Evolutionary conservation across 73 alveolate genomes (phyloP), one percentile per base, ranked within the genome.

Genomic region (Stentor roeselii): DNA sequence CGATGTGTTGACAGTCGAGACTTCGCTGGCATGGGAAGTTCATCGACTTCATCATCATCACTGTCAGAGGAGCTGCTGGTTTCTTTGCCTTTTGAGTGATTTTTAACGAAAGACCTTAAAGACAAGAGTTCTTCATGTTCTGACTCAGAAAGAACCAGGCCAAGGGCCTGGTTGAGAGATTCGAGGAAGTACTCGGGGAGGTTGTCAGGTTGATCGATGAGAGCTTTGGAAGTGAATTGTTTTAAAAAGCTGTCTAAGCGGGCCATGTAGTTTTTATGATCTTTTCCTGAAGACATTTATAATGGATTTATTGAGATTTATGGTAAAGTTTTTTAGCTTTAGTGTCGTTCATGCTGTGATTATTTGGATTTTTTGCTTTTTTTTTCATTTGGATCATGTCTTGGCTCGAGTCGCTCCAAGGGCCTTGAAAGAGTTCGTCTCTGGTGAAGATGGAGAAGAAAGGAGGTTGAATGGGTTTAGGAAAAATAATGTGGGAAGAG

Each of bases 41-140:
- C 90, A 42, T 36, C 41, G n/a, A 59, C 92, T 41, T 60, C 91
- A 32, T 86, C 91, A 0, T 86, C 92, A 35, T 86, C 92, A 67
- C 41, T 67, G 37, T 32, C 21, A 2, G 37, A 21, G 21, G 21
- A 36, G 11, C 37, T 32, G 2, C 37, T 32, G 34, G 80, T 27
- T 30, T 34, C 37, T 67, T 67, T 67, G 41, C 80, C 80, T 67
- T 67, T 32, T 67, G 21, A 27, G 34, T 21, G 41, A n/a, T 67
- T 21, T 21, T 21, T 32, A 14, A 67, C 27, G 80, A 67, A 21
- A n/a, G 14, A 40, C 34, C 37, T 67, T 67, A 67, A 2, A 1
- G 41, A 21, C 41, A 21, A 21, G 34, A 67, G 80, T 32, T 67
- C 80, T 67, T 21, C 80, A 21, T 32, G 80, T 32, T 67, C 80